Evolutionary conservation across 305 asterid species (phyloP).

Genomic region (Nicotiana rustica): DNA sequence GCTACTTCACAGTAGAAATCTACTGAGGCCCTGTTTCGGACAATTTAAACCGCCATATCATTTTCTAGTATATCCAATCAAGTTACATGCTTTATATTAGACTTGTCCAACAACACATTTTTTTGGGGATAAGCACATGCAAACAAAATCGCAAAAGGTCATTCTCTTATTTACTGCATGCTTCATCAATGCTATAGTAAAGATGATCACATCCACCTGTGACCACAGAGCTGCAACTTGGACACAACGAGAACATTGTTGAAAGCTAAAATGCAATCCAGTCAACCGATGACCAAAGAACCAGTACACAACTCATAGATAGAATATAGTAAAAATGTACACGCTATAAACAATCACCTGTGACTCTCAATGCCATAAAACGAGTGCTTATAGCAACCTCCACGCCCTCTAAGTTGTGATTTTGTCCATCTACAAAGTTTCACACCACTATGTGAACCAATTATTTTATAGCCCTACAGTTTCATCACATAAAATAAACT

Average conservation of each 20-base stretch:
- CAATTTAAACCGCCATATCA: background rate
- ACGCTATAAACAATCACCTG: slow-evolving; percentile 56
- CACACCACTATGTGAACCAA: slow-evolving; percentile 97
- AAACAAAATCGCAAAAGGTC: slow-evolving; percentile 24
- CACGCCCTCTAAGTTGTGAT: slow-evolving; percentile 95
- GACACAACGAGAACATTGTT: background rate
- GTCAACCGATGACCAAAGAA: slow-evolving; percentile 15
- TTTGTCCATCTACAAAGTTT: slow-evolving; percentile 98
- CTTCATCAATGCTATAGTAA: background rate
- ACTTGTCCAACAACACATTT: too few species aligned
- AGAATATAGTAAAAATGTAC: slow-evolving; percentile 13
- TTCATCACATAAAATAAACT: slow-evolving; percentile 6
- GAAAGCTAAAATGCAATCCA: background rate
- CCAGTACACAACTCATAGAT: slow-evolving; percentile 11
- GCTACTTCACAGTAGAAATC: background rate
- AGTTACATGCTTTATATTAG: background rate
- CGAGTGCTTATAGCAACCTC: slow-evolving; percentile 97
- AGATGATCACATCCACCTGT: too few species aligned
- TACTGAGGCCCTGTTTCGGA: background rate
- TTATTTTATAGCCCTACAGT: slow-evolving; percentile 81
- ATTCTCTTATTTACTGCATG: slow-evolving; percentile 7
- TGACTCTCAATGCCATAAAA: slow-evolving; percentile 94
- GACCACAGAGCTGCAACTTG: background rate
- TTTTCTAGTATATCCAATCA: slow-evolving; percentile 1
- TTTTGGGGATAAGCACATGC: slow-evolving; percentile 12